These are phyloP conservation scores for Euphrasia arctica DNA, from an alignment of 305 asterid species.

Conservation along the genomic window DNA sequence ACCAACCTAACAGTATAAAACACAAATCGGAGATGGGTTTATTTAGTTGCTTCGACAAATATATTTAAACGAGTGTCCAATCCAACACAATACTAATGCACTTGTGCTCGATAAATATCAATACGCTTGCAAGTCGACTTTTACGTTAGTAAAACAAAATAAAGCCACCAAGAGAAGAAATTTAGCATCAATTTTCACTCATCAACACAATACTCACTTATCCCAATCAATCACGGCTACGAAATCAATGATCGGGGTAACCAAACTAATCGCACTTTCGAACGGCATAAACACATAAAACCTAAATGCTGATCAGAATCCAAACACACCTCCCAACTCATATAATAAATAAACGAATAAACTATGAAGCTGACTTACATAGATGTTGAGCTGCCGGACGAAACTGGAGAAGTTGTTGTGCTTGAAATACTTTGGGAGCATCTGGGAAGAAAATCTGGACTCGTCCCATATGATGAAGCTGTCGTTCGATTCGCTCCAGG, in stretches of 20 bases:
- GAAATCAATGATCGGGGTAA: too few species aligned
- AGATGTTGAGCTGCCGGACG: conserved; percentile 87
- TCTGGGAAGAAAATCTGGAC: conserved; percentile 52
- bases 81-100: not conserved
- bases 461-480: conserved; percentile 82
- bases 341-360: not conserved
- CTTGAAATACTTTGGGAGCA: conserved; percentile 91
- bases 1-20: too few species aligned
- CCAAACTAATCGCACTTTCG: not conserved
- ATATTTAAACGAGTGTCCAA: not conserved
- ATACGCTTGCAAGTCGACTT: too few species aligned
- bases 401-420: conserved; percentile 91
- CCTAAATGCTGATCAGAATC: not conserved
- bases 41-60: too few species aligned
- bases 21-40: not conserved
- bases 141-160: not conserved
- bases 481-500: conserved; percentile 61
- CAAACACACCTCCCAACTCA: not conserved
- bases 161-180: not conserved
- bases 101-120: too few species aligned
- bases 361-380: conserved; percentile 42
- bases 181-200: not conserved
- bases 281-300: not conserved
- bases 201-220: too few species aligned
- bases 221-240: not conserved